phyloP scores from a whole-genome alignment of 2,329 filamentous ascomycete species.

The Allantophomopsis cytisporea region DNA sequence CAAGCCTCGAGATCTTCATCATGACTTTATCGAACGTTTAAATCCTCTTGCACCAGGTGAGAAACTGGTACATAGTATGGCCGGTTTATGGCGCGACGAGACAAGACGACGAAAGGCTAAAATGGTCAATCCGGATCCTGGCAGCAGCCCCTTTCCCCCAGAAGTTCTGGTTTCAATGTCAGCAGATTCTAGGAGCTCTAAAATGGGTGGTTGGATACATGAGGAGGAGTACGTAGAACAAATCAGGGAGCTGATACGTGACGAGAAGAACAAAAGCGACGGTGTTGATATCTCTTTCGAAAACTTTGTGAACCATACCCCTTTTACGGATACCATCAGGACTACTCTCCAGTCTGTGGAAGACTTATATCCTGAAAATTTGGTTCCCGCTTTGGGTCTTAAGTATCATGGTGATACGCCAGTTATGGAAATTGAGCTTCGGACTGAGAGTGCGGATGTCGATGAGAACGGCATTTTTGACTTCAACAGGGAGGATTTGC shows the following conservation, averaged over 20 bases:
- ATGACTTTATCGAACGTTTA: constrained; percentile 68
- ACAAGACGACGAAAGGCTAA: constrained; percentile 62
- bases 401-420: constrained; percentile 6
- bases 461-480: constrained; percentile 46
- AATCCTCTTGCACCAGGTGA: constrained; percentile 50
- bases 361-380: constrained; percentile 65
- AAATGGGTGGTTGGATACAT: constrained; percentile 80
- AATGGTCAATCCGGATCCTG: constrained; percentile 49
- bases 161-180: constrained; percentile 85
- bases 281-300: constrained; percentile 42
- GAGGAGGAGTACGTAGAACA: constrained; percentile 69
- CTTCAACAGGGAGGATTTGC: constrained; percentile 25
- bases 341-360: constrained; percentile 75
- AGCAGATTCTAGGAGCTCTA: constrained; percentile 59
- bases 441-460: constrained; percentile 27
- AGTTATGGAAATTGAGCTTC: constrained; percentile 1
- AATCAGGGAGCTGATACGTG: constrained; percentile 44
- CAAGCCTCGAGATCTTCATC: constrained; percentile 65
- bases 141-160: constrained; percentile 63
- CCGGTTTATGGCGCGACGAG: constrained; percentile 84
- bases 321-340: constrained; percentile 47
- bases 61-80: constrained; percentile 89
- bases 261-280: constrained; percentile 42
- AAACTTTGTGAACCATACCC: constrained; percentile 42
- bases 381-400: constrained; percentile 32